Conservation (phyloP, 768 basidiomycete species). For the Trametes sanguinea region DNA sequence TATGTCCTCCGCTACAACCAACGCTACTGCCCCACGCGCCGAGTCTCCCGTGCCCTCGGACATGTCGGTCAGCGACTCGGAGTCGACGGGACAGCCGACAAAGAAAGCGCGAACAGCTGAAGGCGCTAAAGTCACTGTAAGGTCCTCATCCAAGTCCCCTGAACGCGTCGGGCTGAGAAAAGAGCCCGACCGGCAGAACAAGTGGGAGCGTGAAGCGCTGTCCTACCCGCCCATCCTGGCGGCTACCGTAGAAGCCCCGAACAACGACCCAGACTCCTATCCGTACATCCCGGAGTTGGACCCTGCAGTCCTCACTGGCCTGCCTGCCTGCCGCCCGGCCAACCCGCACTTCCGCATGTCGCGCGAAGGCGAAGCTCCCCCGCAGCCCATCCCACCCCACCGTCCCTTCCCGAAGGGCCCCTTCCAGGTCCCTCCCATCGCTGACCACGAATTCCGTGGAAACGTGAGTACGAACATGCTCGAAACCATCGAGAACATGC, state of each 20-base stretch:
- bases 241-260: not conserved
- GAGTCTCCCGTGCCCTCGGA: too few relatives aligned
- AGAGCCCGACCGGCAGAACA: not conserved
- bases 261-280: too few relatives aligned
- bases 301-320: not conserved
- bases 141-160: not conserved
- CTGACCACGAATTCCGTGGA: too few relatives aligned
- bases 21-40: too few relatives aligned
- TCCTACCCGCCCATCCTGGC: not conserved
- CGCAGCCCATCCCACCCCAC: too few relatives aligned
- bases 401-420: too few relatives aligned
- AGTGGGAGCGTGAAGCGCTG: not conserved
- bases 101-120: not conserved
- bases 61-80: too few relatives aligned
- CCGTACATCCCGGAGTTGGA: not conserved
- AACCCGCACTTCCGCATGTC: conserved; percentile 3
- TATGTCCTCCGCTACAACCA: too few relatives aligned
- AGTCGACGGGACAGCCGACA: not conserved
- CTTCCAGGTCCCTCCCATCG: too few relatives aligned
- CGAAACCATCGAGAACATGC: too few relatives aligned
- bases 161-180: not conserved
- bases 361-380: not conserved
- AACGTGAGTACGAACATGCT: too few relatives aligned
- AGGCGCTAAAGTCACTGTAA: not conserved
- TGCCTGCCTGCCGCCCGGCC: not conserved